Evolutionary conservation across 2,329 filamentous ascomycete genomes (phyloP), one percentile per base, ranked within the genome.

Genomic region (Helotiales sp.): DNA sequence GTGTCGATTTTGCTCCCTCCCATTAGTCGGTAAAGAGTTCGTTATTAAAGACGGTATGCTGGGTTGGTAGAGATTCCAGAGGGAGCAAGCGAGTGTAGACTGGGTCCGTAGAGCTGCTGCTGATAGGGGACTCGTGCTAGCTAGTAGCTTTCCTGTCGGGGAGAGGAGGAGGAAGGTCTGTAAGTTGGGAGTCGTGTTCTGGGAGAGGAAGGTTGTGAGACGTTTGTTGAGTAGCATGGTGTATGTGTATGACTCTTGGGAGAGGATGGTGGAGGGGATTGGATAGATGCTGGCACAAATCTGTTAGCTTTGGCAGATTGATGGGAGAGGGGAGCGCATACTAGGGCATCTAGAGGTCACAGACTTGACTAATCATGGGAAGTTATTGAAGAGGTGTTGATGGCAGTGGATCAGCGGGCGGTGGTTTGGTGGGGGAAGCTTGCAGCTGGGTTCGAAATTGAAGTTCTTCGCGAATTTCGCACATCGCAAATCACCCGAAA

Each of bases 51-150:
- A 40, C 10, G 74, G 70, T 48, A 71, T 67, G 27, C 74, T 74
- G 12, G 73, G 66, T 38, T 79, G 76, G 71, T 87, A 84, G 42
- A 86, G 78, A 19, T 78, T 75, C 76, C 84, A 85, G 19, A 87
- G 78, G 5, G 81, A 84, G 57, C 83, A 82, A 40, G 85, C 85
- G 59, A 87, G 82, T 58, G 84, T 87, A 65, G 82, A 82, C 70
- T 87, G 83, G 9, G 81, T 84, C 66, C 85, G 83, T 36, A 88
- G 79, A 19, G 78, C 75, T 59, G 79, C 74, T 64, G 85, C 81
- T 49, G 83, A 75, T 44, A 82, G 76, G 2, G 77, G 73, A 51
- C 81, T 83, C 36, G 84, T 81, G 70, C 85, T 83, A 56, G 84
- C 81, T 63, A 88, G 82, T 33, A 88, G 80, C 70, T 85, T 85